Evolutionary conservation across 75 land plant species (phyloP).

Genomic region (Cunninghamia lanceolata): DNA sequence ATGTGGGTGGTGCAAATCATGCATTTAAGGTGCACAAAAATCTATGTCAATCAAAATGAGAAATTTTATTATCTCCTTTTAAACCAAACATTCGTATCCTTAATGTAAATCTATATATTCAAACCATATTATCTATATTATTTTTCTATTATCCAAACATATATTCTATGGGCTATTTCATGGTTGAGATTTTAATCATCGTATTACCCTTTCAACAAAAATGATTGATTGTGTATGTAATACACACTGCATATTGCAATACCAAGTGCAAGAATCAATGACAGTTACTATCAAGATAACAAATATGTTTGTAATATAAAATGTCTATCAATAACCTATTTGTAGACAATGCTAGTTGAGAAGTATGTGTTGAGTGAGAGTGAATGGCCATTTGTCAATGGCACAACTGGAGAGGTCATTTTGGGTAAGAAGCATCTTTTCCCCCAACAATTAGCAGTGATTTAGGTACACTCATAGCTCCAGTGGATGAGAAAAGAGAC

Average conservation of each 20-base stretch:
- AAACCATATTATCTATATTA: neutral
- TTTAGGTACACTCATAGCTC: slow-evolving; percentile 80
- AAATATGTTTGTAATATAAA: neutral
- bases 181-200: neutral
- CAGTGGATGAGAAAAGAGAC: slow-evolving; percentile 77
- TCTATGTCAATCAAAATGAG: slow-evolving; percentile 73
- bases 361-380: slow-evolving; percentile 64
- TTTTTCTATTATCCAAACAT: neutral
- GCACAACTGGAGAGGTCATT: slow-evolving; percentile 95
- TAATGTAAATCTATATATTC: neutral
- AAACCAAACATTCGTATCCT: neutral
- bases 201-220: neutral
- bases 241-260: neutral
- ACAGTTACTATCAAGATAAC: neutral
- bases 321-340: neutral
- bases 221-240: neutral
- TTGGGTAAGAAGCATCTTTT: slow-evolving; percentile 79
- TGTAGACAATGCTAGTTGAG: slow-evolving; percentile 67
- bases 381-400: slow-evolving; percentile 94
- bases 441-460: slow-evolving; percentile 92
- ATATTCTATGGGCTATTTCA: neutral
- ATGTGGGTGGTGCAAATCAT: slow-evolving; percentile 99
- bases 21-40: slow-evolving; percentile 91
- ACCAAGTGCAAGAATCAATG: neutral
- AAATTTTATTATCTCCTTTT: slow-evolving; percentile 41